These are phyloP conservation scores for Entophlyctis helioformis DNA, from an alignment of 192 early-diverging fungal genomes.

Conservation along the genomic window DNA sequence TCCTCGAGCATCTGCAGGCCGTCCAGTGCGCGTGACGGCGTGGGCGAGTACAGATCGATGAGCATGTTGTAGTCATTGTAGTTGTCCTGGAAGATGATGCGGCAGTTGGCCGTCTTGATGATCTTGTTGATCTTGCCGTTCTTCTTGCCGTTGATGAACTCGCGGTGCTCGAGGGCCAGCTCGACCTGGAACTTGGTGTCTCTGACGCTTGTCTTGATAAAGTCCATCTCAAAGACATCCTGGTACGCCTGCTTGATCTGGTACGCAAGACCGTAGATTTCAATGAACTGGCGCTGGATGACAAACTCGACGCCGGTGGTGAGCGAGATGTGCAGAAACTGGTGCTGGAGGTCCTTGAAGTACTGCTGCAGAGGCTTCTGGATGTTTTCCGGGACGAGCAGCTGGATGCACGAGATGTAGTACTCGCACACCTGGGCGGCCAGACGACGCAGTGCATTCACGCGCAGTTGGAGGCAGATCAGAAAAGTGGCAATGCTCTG, in stretches of 20 bases:
- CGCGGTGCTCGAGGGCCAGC: constrained; percentile 61
- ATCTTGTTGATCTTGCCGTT: constrained; percentile 83
- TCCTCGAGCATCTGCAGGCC: constrained; percentile 61
- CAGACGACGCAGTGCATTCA: not conserved
- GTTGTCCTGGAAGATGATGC: constrained; percentile 56
- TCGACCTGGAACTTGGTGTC: constrained; percentile 68
- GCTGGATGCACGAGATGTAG: constrained; percentile 34
- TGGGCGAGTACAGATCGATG: constrained; percentile 54
- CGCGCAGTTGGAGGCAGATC: too few species aligned
- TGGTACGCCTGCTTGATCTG: constrained; percentile 51
- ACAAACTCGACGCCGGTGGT: constrained; percentile 52
- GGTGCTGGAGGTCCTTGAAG: constrained; percentile 15
- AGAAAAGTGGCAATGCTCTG: too few species aligned
- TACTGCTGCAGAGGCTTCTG: not conserved
- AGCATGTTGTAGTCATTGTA: constrained; percentile 71
- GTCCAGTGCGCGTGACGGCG: constrained; percentile 44
- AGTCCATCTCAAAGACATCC: constrained; percentile 34
- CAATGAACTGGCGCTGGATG: constrained; percentile 41
- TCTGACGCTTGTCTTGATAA: constrained; percentile 31
- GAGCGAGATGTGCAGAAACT: constrained; percentile 28
- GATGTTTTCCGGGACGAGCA: constrained; percentile 3
- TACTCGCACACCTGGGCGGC: constrained; percentile 23
- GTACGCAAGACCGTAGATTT: constrained; percentile 56
- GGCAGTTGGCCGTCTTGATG: constrained; percentile 56
- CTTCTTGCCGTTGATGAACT: constrained; percentile 84